Evolutionary conservation across 306 rosid species (phyloP).

Genomic region (Rubus parviflorus): DNA sequence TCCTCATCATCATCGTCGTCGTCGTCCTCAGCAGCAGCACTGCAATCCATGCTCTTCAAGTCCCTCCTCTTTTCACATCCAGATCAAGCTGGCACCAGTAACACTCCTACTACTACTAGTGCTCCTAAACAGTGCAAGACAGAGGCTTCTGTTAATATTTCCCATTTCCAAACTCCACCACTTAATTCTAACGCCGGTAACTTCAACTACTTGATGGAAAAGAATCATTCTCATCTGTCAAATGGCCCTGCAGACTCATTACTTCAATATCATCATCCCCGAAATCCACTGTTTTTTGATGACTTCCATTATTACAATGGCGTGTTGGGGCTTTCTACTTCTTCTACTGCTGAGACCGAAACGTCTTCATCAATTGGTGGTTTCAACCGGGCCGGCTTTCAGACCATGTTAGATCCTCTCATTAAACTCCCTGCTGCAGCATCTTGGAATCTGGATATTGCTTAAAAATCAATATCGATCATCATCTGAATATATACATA

Average conservation of each 20-base stretch:
- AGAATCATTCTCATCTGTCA: conserved; percentile 12
- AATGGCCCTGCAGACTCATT: neutral
- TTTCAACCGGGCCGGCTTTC: conserved; percentile 31
- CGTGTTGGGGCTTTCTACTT: conserved; percentile 26
- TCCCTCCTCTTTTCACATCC: conserved; percentile 40
- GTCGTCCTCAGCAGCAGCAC: conserved; percentile 8
- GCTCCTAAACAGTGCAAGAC: conserved; percentile 39
- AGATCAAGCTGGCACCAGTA: conserved; percentile 19
- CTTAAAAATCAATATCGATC: neutral
- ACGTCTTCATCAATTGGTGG: conserved; percentile 36
- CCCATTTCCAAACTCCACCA: conserved; percentile 28
- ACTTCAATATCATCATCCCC: conserved; percentile 7
- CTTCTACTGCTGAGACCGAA: conserved; percentile 22
- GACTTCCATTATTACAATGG: conserved; percentile 21
- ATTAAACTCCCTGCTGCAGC: conserved; percentile 35
- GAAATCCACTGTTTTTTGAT: conserved; percentile 28
- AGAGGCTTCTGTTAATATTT: conserved; percentile 28
- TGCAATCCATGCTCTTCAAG: conserved; percentile 37
- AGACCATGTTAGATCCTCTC: conserved; percentile 28
- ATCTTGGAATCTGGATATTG: conserved; percentile 37
- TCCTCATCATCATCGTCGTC: conserved; percentile 1
- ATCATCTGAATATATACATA: neutral
- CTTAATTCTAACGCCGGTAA: neutral
- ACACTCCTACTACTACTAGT: neutral
- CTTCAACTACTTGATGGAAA: conserved; percentile 31